Conservation (phyloP, 495 filamentous ascomycete species). For the Neurospora tetrasperma region DNA sequence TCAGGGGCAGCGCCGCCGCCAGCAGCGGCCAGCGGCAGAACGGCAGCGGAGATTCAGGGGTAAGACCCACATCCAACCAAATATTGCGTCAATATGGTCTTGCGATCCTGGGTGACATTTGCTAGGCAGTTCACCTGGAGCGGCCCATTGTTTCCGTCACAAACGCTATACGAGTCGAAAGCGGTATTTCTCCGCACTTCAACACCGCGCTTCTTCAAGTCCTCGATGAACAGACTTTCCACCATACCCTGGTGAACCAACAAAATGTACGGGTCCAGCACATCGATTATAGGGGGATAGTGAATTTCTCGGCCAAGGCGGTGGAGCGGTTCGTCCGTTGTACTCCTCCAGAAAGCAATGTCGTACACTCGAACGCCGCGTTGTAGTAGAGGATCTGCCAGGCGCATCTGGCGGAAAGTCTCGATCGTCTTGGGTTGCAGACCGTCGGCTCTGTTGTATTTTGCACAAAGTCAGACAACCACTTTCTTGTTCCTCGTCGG, state of each 20-base stretch:
- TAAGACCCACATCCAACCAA: conserved; percentile 39
- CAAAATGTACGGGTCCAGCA: conserved; percentile 60
- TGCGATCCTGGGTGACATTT: conserved; percentile 32
- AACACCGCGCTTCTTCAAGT: conserved; percentile 48
- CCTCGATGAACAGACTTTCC: conserved; percentile 55
- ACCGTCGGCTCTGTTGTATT: conserved; percentile 46
- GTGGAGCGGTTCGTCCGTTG: conserved; percentile 39
- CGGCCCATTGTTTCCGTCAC: conserved; percentile 26
- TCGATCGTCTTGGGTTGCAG: conserved; percentile 49
- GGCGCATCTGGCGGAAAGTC: conserved; percentile 48
- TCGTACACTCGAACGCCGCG: conserved; percentile 58
- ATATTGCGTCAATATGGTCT: conserved; percentile 36
- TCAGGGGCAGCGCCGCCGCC: neutral
- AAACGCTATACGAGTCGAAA: conserved; percentile 43
- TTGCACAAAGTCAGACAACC: neutral
- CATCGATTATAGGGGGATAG: conserved; percentile 50
- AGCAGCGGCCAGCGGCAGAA: neutral
- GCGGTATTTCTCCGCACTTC: conserved; percentile 45
- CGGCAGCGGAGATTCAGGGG: neutral
- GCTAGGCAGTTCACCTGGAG: conserved; percentile 33
- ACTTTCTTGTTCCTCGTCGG: neutral
- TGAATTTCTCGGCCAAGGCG: conserved; percentile 43
- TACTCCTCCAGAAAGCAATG: conserved; percentile 62
- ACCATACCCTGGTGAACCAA: conserved; percentile 69
- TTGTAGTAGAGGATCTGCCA: conserved; percentile 52